Evolutionary conservation across 768 basidiomycete species (phyloP).

Genomic region (Lactarius vividus): DNA sequence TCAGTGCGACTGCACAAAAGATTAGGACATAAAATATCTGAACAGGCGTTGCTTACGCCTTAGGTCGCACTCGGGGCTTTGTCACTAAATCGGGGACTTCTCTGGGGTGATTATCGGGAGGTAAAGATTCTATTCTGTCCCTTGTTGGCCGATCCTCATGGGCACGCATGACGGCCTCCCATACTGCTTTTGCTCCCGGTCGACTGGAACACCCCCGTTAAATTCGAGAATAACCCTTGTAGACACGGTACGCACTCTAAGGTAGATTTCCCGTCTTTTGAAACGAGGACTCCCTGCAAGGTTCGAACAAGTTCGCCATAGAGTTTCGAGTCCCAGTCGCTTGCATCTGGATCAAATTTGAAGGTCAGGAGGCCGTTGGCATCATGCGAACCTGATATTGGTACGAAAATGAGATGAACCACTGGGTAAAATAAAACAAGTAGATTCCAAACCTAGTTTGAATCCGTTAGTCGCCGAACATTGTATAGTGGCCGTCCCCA

Average conservation of each 20-base stretch:
- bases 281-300: background rate
- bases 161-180: conserved; percentile 14
- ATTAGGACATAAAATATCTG: background rate
- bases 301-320: background rate
- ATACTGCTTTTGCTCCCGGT: conserved; percentile 16
- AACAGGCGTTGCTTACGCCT: background rate
- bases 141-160: background rate
- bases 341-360: conserved; percentile 15
- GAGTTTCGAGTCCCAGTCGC: conserved; percentile 3
- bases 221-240: background rate
- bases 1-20: conserved; percentile 3
- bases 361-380: conserved; percentile 14
- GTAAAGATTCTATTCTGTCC: conserved; percentile 3
- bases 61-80: conserved; percentile 6
- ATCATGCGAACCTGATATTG: conserved; percentile 4
- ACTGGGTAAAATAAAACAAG: background rate
- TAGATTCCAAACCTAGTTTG: conserved; percentile 12
- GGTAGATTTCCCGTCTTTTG: conserved; percentile 8
- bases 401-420: background rate
- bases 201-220: conserved; percentile 3
- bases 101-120: background rate
- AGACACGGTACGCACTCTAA: conserved; percentile 8
- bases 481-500: background rate
- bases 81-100: conserved; percentile 6
- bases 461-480: background rate